phyloP scores from a whole-genome alignment of 352 stramenopile species.

The Phytopythium aichiense region DNA sequence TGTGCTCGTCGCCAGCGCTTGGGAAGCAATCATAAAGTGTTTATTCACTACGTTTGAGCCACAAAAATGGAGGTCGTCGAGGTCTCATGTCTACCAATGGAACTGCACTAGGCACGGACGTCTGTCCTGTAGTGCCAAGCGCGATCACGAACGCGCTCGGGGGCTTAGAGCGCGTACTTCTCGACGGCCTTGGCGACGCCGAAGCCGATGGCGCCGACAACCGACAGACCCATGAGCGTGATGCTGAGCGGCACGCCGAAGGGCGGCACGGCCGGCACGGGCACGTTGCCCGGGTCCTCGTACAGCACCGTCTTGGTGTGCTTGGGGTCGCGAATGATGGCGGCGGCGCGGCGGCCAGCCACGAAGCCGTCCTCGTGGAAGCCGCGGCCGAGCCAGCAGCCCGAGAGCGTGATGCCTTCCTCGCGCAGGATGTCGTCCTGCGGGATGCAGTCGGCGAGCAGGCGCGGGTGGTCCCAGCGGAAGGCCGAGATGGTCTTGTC shows the following conservation, averaged over 20 bases:
- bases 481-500: conserved; percentile 65
- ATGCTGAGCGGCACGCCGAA: conserved; percentile 71
- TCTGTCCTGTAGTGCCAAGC: background rate
- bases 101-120: background rate
- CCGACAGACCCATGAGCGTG: conserved; percentile 44
- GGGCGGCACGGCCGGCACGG: conserved; percentile 60
- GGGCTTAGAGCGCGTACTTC: conserved; percentile 19
- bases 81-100: conserved; percentile 3
- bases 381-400: conserved; percentile 73
- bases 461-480: conserved; percentile 81
- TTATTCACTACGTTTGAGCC: conserved; percentile 8
- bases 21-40: conserved; percentile 2
- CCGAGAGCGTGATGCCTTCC: conserved; percentile 78
- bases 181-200: conserved; percentile 58
- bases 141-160: background rate
- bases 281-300: conserved; percentile 80
- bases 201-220: conserved; percentile 59
- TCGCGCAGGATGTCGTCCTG: conserved; percentile 86
- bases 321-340: conserved; percentile 76
- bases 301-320: conserved; percentile 69
- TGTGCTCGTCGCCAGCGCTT: background rate
- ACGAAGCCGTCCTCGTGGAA: conserved; percentile 89
- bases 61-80: conserved; percentile 5
- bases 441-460: conserved; percentile 80
- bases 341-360: conserved; percentile 66